phyloP scores from a whole-genome alignment of 345 rosid genomes.

The Populus deltoides region DNA sequence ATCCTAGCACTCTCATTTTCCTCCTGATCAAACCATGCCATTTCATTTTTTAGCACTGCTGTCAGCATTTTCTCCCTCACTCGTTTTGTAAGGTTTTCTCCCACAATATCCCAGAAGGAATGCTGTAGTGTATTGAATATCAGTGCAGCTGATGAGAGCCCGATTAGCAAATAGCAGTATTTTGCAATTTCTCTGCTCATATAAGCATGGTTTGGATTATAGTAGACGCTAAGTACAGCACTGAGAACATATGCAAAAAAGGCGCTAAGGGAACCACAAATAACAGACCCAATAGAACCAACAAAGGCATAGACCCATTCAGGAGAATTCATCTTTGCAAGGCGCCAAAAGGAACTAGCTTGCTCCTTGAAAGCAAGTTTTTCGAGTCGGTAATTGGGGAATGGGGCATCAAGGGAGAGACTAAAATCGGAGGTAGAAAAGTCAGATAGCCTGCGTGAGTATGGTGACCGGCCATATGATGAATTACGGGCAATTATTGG shows the following conservation, averaged over 20 bases:
- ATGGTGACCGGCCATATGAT: slow-evolving; percentile 94
- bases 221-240: slow-evolving; percentile 87
- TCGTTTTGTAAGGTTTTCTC: slow-evolving; percentile 94
- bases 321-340: slow-evolving; percentile 94
- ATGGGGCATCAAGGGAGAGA: slow-evolving; percentile 73
- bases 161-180: slow-evolving; percentile 85
- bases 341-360: slow-evolving; percentile 96
- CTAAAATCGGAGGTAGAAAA: slow-evolving; percentile 97
- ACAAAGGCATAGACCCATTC: slow-evolving; percentile 91
- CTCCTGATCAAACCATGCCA: slow-evolving; percentile 99
- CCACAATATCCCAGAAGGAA: slow-evolving; percentile 96
- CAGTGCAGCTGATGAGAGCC: slow-evolving; percentile 91
- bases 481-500: slow-evolving; percentile 93
- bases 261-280: slow-evolving; percentile 91
- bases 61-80: slow-evolving; percentile 92
- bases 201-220: slow-evolving; percentile 75
- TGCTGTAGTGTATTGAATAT: slow-evolving; percentile 93
- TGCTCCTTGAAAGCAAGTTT: slow-evolving; percentile 93
- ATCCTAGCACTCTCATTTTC: slow-evolving; percentile 94
- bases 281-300: slow-evolving; percentile 84
- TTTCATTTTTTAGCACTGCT: slow-evolving; percentile 84
- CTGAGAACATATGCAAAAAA: slow-evolving; percentile 95
- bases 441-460: slow-evolving; percentile 88
- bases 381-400: slow-evolving; percentile 74
- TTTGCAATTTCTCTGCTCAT: slow-evolving; percentile 84